A percentile compares a stretch with the other conserved stretches of the same genome.
These are phyloP conservation scores for Aspergillus alliaceus DNA, from an alignment of 2,329 filamentous ascomycete genomes.

Conservation along the genomic window DNA sequence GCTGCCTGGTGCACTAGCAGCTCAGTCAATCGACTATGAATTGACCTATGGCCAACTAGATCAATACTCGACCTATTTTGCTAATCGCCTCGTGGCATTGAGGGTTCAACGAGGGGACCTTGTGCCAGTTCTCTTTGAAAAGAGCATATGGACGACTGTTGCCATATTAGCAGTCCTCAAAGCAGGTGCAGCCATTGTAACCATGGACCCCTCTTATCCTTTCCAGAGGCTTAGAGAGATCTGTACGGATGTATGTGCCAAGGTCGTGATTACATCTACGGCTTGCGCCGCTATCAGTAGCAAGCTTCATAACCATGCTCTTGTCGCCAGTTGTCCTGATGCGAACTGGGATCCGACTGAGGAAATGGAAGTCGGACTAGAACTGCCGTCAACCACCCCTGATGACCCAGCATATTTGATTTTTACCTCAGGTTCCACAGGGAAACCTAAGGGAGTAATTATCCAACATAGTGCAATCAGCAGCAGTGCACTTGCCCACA, in stretches of 20 bases:
- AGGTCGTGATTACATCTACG: background rate
- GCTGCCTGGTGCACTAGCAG: constrained; percentile 6
- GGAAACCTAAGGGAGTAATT: constrained; percentile 19
- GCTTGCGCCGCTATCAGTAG: background rate
- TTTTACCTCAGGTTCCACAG: constrained; percentile 23
- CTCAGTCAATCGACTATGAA: constrained; percentile 25
- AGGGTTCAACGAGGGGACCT: constrained; percentile 29
- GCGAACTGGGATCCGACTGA: no score
- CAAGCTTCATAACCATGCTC: no score
- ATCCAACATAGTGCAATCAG: constrained; percentile 14
- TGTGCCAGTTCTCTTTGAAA: constrained; percentile 28
- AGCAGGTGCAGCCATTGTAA: constrained; percentile 24
- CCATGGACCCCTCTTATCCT: constrained; percentile 23
- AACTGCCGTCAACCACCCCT: background rate
- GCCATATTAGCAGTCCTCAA: constrained; percentile 26
- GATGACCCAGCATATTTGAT: constrained; percentile 10
- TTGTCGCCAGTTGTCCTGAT: no score
- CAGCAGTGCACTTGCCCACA: background rate
- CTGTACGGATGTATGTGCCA: background rate
- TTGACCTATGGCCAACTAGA: constrained; percentile 27
- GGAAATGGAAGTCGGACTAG: no score
- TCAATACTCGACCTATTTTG: constrained; percentile 28
- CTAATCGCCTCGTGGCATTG: constrained; percentile 26
- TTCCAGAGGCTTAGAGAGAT: background rate
- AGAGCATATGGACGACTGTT: constrained; percentile 24